A percentile compares a stretch with the other conserved stretches of the same genome.
Evolutionary conservation across 2,329 filamentous ascomycete genomes (phyloP).

Genomic region (Talaromyces sp.): DNA sequence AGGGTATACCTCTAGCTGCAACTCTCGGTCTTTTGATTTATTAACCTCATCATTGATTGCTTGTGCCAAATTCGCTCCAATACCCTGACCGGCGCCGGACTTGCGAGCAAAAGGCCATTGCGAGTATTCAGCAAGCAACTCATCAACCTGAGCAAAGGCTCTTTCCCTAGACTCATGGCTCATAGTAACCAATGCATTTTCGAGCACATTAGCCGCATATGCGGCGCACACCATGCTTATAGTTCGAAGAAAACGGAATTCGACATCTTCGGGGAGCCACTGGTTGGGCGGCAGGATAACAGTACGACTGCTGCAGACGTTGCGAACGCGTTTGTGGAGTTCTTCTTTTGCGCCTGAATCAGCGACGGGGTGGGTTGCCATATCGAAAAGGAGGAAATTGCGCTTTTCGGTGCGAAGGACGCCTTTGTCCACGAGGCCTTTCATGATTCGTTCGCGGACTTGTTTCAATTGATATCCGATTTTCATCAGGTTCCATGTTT

Average conservation of each 20-base stretch:
- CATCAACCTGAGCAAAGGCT: constrained; percentile 95
- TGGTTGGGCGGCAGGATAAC: constrained; percentile 83
- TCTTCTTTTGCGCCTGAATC: constrained; percentile 97
- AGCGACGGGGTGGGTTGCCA: constrained; percentile 97
- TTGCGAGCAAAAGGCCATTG: constrained; percentile 95
- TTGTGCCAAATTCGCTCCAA: constrained; percentile 88
- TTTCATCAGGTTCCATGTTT: constrained; percentile 99
- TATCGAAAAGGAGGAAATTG: constrained; percentile 99
- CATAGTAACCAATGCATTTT: constrained; percentile 92
- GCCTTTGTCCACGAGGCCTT: constrained; percentile 97
- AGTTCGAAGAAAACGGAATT: constrained; percentile 89
- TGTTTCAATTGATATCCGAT: constrained; percentile 99
- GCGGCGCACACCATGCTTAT: constrained; percentile 96
- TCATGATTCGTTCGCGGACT: constrained; percentile 93
- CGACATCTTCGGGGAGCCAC: constrained; percentile 89
- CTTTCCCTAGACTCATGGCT: constrained; percentile 92
- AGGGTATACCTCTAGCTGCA: constrained; percentile 81
- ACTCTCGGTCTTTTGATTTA: constrained; percentile 84
- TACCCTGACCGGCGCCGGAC: constrained; percentile 70
- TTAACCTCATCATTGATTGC: constrained; percentile 84
- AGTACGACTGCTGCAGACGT: constrained; percentile 88
- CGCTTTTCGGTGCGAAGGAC: constrained; percentile 98
- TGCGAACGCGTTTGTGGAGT: constrained; percentile 87
- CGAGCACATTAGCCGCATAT: constrained; percentile 95
- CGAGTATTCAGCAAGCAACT: constrained; percentile 91